These are phyloP conservation scores for Tremellales sp. DNA, from an alignment of 1,284 basidiomycete genomes.

Conservation along the genomic window DNA sequence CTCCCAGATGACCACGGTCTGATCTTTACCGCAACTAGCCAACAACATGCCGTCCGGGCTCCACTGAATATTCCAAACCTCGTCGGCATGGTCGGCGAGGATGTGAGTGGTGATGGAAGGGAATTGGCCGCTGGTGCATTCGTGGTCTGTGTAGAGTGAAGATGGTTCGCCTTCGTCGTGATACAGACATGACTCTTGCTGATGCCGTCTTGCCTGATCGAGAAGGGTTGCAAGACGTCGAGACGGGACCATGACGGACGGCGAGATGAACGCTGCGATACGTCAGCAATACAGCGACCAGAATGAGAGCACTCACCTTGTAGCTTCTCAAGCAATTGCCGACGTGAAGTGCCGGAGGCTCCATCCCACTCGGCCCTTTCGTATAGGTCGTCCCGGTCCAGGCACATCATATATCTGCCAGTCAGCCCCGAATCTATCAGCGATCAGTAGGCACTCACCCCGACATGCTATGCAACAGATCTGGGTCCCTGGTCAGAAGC, in stretches of 20 bases:
- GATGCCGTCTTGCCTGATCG: slow-evolving; percentile 76
- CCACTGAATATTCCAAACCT: slow-evolving; percentile 95
- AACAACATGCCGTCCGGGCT: slow-evolving; percentile 81
- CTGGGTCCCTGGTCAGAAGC: slow-evolving; percentile 67
- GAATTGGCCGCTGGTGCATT: slow-evolving; percentile 74
- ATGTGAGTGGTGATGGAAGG: slow-evolving; percentile 79
- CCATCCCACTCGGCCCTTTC: slow-evolving; percentile 86
- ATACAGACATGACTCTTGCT: slow-evolving; percentile 73
- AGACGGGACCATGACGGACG: slow-evolving; percentile 86
- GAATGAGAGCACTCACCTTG: slow-evolving; percentile 79
- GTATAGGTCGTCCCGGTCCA: slow-evolving; percentile 75
- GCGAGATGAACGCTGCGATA: slow-evolving; percentile 71
- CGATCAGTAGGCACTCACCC: slow-evolving; percentile 55
- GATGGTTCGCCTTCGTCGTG: slow-evolving; percentile 62
- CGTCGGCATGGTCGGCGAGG: slow-evolving; percentile 78
- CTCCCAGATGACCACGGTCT: slow-evolving; percentile 82
- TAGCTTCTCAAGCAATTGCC: slow-evolving; percentile 67
- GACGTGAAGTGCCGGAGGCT: slow-evolving; percentile 70
- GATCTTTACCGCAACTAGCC: slow-evolving; percentile 84
- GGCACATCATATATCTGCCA: slow-evolving; percentile 79
- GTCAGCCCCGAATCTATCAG: background rate
- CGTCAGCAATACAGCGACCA: slow-evolving; percentile 2
- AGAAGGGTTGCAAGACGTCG: slow-evolving; percentile 79
- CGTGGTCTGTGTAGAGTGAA: slow-evolving; percentile 82
- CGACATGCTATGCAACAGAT: slow-evolving; percentile 76